These are phyloP conservation scores for Apiospora rasikravindrae DNA, from an alignment of 2,329 filamentous ascomycete species.

Conservation along the genomic window DNA sequence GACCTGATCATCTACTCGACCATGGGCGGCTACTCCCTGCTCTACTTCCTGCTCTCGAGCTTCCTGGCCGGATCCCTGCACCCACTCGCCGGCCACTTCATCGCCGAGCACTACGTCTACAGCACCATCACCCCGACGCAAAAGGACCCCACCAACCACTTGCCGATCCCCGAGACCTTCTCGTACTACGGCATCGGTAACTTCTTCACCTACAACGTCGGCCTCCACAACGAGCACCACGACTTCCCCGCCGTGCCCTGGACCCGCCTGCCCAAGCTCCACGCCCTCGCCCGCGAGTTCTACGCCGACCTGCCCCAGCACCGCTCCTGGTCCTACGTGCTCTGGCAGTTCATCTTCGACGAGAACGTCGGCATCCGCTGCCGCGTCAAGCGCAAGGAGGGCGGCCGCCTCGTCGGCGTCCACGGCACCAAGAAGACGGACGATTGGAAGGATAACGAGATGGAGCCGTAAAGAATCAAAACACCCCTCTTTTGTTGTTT, in stretches of 20 bases:
- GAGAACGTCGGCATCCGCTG: conserved; percentile 88
- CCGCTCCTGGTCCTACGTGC: conserved; percentile 87
- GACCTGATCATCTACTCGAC: conserved; percentile 70
- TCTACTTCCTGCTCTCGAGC: conserved; percentile 86
- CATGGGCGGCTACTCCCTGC: conserved; percentile 68
- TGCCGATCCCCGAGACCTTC: conserved; percentile 88
- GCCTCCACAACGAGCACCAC: conserved; percentile 97
- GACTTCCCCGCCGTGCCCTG: conserved; percentile 97
- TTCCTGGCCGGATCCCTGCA: conserved; percentile 95
- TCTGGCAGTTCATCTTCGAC: conserved; percentile 96
- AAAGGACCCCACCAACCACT: conserved; percentile 60
- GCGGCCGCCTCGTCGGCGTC: conserved; percentile 64
- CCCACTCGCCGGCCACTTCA: conserved; percentile 96
- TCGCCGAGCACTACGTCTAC: conserved; percentile 94
- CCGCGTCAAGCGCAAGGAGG: conserved; percentile 88
- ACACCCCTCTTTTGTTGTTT: neutral
- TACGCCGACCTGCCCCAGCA: conserved; percentile 88
- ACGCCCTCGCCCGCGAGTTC: conserved; percentile 85
- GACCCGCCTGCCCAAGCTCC: conserved; percentile 80
- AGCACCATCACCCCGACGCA: conserved; percentile 63
- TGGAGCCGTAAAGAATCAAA: conserved; percentile 58
- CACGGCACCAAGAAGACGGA: conserved; percentile 47
- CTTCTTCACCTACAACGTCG: conserved; percentile 93
- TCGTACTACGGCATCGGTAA: conserved; percentile 96
- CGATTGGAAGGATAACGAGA: conserved; percentile 72